Evolutionary conservation across 106 monocot species (phyloP), one percentile per base, ranked within the genome.

Genomic region (Agapanthus africanus): DNA sequence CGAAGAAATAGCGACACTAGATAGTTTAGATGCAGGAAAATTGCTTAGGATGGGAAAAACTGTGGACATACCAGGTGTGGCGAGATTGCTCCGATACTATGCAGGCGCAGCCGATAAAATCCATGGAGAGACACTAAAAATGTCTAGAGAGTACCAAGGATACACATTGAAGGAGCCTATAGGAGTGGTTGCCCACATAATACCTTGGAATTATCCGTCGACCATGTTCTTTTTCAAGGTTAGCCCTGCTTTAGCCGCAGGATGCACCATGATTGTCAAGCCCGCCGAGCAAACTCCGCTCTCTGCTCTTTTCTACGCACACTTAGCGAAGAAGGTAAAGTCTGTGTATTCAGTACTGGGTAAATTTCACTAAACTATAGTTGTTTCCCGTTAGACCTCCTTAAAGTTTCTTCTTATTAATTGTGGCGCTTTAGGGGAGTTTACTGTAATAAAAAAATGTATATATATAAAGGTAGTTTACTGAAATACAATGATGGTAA

Each of bases 231-330:
- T 80, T 65, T 25, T 65, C 18, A 90, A 90, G 70, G 75, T 71
- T 50, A 64, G 70, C 46, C 85, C 85, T 0, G 85, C 89, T 0
- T 34, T 85, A 11, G 89, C 89, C 22, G 85, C 89, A 4, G 89
- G 89, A 1, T 90, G 89, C 80, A 90, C 89, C 16, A 72, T 85
- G 77, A 54, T 90, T 10, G 80, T 90, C 64, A 90, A 90, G 75
- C 89, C 89, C 2, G 89, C 85, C 1, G 89, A 90, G 77, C 82
- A 90, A 26, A 90, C 85, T 6, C 89, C 89, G 0, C 79, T 90
- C 26, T 77, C 85, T 21, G 89, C 89, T 5, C 74, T 90, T 34
- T 79, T 40, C 66, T 83, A 78, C 57, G 85, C 82, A 15, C 50
- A 80, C 42, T 72, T 90, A 42, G 82, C 89, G 5, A 90, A 85